These are phyloP conservation scores for Tagetes erecta DNA, from an alignment of 129 eudicot species.

Conservation along the genomic window DNA sequence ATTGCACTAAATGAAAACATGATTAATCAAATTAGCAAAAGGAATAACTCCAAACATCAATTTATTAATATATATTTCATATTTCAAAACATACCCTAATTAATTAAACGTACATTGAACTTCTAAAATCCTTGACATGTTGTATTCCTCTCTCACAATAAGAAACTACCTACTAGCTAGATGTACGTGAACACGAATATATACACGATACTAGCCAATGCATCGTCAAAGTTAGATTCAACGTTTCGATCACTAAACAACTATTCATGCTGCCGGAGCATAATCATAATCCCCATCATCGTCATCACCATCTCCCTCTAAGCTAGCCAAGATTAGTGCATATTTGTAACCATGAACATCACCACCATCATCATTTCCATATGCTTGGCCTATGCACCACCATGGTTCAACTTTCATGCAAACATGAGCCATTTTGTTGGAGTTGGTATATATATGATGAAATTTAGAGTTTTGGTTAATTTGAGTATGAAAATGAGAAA, in stretches of 20 bases:
- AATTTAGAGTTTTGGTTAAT: conserved; percentile 4
- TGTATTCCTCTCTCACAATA: too few relatives aligned
- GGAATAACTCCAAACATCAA: too few relatives aligned
- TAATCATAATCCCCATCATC: conserved; percentile 32
- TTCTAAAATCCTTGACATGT: too few relatives aligned
- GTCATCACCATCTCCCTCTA: conserved; percentile 24
- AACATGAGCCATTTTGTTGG: conserved; percentile 17
- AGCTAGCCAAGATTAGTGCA: neutral
- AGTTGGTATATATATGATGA: neutral
- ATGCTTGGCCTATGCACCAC: conserved; percentile 11
- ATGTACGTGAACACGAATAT: too few relatives aligned
- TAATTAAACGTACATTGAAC: too few relatives aligned
- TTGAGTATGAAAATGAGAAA: conserved; percentile 3
- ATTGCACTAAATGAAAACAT: too few relatives aligned
- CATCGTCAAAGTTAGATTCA: conserved; percentile 10
- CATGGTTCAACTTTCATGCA: conserved; percentile 12
- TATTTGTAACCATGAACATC: conserved; percentile 27
- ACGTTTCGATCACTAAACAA: neutral
- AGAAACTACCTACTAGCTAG: too few relatives aligned
- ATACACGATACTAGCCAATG: neutral
- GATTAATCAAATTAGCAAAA: too few relatives aligned
- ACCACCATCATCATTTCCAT: neutral
- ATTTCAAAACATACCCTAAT: too few relatives aligned
- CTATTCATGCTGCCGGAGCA: conserved; percentile 30
- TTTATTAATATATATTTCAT: too few relatives aligned